Evolutionary conservation across 192 early-diverging fungal genomes (phyloP).

Genomic region (Phlyctochytrium bullatum): DNA sequence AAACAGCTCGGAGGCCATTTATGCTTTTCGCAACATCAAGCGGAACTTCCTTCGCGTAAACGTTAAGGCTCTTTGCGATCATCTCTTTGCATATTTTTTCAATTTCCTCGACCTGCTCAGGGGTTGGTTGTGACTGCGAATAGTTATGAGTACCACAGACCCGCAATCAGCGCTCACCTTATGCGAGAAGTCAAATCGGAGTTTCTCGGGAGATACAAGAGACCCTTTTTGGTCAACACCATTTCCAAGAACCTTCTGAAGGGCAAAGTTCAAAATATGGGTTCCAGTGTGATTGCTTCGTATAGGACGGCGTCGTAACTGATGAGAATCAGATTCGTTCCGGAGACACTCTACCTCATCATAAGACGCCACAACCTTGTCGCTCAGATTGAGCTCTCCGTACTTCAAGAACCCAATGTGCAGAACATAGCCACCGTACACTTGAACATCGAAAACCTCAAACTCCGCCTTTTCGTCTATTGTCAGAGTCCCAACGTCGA

Average conservation of each 20-base stretch:
- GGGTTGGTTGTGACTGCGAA: conserved; percentile 54
- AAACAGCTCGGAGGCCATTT: conserved; percentile 91
- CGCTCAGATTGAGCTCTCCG: conserved; percentile 69
- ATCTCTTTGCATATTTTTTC: conserved; percentile 76
- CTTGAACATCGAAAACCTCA: conserved; percentile 87
- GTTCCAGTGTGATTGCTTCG: conserved; percentile 97
- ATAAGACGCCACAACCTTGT: conserved; percentile 75
- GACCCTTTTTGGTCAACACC: conserved; percentile 92
- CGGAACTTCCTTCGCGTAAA: conserved; percentile 85
- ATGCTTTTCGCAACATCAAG: conserved; percentile 79
- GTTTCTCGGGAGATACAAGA: conserved; percentile 90
- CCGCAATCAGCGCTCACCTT: conserved; percentile 49
- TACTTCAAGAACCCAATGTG: conserved; percentile 94
- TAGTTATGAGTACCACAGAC: not conserved
- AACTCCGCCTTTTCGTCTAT: conserved; percentile 86
- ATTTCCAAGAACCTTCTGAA: conserved; percentile 79
- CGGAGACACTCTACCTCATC: conserved; percentile 56
- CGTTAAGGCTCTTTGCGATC: conserved; percentile 69
- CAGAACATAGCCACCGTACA: conserved; percentile 92
- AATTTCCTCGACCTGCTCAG: conserved; percentile 67
- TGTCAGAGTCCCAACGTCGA: conserved; percentile 84
- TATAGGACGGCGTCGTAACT: conserved; percentile 74
- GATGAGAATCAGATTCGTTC: not conserved
- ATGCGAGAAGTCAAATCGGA: conserved; percentile 93
- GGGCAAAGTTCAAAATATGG: conserved; percentile 93